Conservation (phyloP, 1,284 basidiomycete species). For the Heterobasidion occidentale region DNA sequence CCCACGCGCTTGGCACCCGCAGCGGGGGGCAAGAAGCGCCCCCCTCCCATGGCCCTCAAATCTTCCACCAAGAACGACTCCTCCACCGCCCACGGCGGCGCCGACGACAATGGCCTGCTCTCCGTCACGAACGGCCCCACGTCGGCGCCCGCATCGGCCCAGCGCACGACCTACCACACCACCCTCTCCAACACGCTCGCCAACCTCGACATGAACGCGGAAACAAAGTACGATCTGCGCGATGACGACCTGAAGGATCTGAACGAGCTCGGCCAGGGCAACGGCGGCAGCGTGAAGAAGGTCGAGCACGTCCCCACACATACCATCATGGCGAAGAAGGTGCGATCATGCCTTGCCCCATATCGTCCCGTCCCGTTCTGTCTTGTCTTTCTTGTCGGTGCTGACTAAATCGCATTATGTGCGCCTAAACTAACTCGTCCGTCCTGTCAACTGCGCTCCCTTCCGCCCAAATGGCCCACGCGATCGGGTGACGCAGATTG, state of each 20-base stretch:
- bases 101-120: slow-evolving; percentile 26
- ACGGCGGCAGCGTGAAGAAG: slow-evolving; percentile 94
- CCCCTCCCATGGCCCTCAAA: slow-evolving; percentile 52
- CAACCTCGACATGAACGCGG: slow-evolving; percentile 65
- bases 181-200: slow-evolving; percentile 70
- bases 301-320: slow-evolving; percentile 90
- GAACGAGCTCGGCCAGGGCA: slow-evolving; percentile 91
- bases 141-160: slow-evolving; percentile 30
- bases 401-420: neutral
- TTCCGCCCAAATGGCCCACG: neutral
- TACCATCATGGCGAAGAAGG: slow-evolving; percentile 94
- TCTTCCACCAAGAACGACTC: slow-evolving; percentile 24
- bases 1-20: slow-evolving; percentile 28
- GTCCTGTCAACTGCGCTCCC: no score
- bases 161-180: slow-evolving; percentile 60
- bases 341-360: slow-evolving; percentile 25
- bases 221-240: slow-evolving; percentile 69
- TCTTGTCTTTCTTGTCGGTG: neutral
- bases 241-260: slow-evolving; percentile 82
- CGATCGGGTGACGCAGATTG: slow-evolving; percentile 54
- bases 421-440: no score
- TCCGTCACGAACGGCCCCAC: slow-evolving; percentile 28
- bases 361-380: neutral
- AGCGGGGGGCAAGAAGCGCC: slow-evolving; percentile 44
- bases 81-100: slow-evolving; percentile 29